phyloP scores from a whole-genome alignment of 2,329 filamentous ascomycete genomes.

The Aureobasidium sp. region DNA sequence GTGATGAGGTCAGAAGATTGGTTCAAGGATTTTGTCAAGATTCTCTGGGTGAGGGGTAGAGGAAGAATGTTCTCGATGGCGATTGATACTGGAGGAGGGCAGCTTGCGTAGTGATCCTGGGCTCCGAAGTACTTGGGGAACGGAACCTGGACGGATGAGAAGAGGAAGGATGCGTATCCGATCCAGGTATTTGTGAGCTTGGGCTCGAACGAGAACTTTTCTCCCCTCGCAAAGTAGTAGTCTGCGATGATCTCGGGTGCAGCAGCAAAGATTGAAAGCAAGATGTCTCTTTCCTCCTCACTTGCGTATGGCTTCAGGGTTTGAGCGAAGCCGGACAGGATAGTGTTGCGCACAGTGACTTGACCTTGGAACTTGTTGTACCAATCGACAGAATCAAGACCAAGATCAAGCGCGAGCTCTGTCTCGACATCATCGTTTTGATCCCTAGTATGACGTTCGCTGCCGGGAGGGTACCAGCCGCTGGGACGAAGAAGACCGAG shows the following conservation, averaged over 20 bases:
- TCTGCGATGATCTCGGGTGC: conserved; percentile 82
- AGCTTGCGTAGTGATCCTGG: conserved; percentile 51
- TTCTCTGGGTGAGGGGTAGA: conserved; percentile 71
- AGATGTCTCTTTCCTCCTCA: conserved; percentile 70
- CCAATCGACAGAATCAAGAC: conserved; percentile 60
- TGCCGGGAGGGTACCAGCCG: conserved; percentile 75
- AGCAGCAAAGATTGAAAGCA: conserved; percentile 69
- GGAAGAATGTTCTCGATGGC: conserved; percentile 84
- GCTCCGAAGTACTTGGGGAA: conserved; percentile 68
- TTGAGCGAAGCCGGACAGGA: conserved; percentile 70
- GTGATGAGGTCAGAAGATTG: conserved; percentile 72
- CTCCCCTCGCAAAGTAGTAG: conserved; percentile 64
- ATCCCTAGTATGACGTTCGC: conserved; percentile 39
- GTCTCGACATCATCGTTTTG: conserved; percentile 32
- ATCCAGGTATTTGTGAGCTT: conserved; percentile 93
- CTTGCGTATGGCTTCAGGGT: conserved; percentile 78
- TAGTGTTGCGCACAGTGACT: conserved; percentile 70
- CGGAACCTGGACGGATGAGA: conserved; percentile 68
- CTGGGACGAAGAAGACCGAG: conserved; percentile 69
- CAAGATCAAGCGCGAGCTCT: conserved; percentile 57
- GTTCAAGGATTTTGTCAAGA: conserved; percentile 70
- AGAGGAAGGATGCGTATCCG: conserved; percentile 83
- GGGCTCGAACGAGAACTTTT: conserved; percentile 71
- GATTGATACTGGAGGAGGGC: conserved; percentile 71
- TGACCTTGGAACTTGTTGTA: conserved; percentile 51